Base-by-base conservation (phyloP, 768 basidiomycete genomes). In the Tulasnella calospora region DNA sequence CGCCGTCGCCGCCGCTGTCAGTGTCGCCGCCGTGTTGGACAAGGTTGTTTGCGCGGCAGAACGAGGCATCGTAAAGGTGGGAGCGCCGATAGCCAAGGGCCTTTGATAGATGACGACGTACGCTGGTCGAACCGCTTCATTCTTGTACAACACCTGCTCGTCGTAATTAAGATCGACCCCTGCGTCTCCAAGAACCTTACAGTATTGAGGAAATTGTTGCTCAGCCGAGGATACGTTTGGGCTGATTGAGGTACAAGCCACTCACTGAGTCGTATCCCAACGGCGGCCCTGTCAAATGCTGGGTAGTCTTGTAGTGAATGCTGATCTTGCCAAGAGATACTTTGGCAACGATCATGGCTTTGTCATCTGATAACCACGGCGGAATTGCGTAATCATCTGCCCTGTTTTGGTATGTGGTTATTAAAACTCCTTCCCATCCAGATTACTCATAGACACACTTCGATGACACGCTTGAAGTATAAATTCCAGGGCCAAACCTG, bases 381-480 rank as follows among this genome's bases (percentile, higher is more conserved):
- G 21, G 36, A 23, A 35, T 30, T 0, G 55, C 15, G 35, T 76
- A 76, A 33, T 76, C 75, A 40, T 76, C 75, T 23, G 75, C 75
- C 36, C 75, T 76, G 15, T 23, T 47, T 47, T 51, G n/a, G 6
- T 6, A 47, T 19, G 1, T 12, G 10, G 27, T 3, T 19, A 3
- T 41, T 21, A 67, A 9, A 67, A 12, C 12, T 35, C 27, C 30
- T 67, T 35, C 27, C 27, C 35, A 27, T 12, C 6, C 3, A 4
- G 30, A 15, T 67, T 6, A 17, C 27, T 12, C 3, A 2, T 5
- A 23, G 4, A 74, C 73, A 21, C 23, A 74, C 73, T 74, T 74
- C 33, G 73, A 74, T 9, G 73, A 74, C 6, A 74, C 17, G 17
- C 27, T 47, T n/a, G 73, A 47, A 17, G 73, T 74, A 74, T 74